Evolutionary conservation across 495 filamentous ascomycete species (phyloP), one percentile per base, ranked within the genome.

Genomic region (Rusavskia elegans): DNA sequence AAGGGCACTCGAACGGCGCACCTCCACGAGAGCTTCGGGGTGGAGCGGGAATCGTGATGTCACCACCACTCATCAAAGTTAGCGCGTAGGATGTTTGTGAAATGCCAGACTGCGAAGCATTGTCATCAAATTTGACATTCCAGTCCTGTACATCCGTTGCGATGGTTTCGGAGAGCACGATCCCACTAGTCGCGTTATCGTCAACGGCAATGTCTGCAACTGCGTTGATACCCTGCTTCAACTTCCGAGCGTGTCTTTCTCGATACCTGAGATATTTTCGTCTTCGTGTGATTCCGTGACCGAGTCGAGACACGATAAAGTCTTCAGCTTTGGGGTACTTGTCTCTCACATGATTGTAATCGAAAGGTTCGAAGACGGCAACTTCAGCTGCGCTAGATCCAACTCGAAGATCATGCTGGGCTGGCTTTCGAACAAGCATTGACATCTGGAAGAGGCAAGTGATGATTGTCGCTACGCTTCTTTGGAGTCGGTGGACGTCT

Each of bases 211-310:
- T 23, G 16, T 19, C 44, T n/a, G 3, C 32, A 13, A 35, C 32
- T 35, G 4, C 32, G 21, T 48, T 35, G n/a, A 50, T 36, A 35
- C 51, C 56, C 41, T 56, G 54, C 2, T 60, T 50, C 0, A 73
- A 54, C 54, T 69, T 72, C 7, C 44, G 39, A 45, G 64, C 63
- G 53, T 72, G 72, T 21, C 56, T 52, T 54, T 70, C 59, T 5
- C 68, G 59, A 44, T 75, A 75, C 40, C 52, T 62, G 8, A 74
- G 59, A 52, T 64, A 71, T 20, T 68, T 62, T 5, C 68, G 66
- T 30, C 71, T 54, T 21, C 61, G 57, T 4, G 67, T 68, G 23
- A 68, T 71, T 4, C 68, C 66, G 42, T 61, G 64, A 8, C 70
- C 71, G 3, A 75, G 63, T 11, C 68, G 61, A 17, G 63, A 48